Percentiles rank a stretch among this genome's conserved stretches.
Evolutionary conservation across 129 eudicot species (phyloP).

Genomic region (Lactuca sativa): DNA sequence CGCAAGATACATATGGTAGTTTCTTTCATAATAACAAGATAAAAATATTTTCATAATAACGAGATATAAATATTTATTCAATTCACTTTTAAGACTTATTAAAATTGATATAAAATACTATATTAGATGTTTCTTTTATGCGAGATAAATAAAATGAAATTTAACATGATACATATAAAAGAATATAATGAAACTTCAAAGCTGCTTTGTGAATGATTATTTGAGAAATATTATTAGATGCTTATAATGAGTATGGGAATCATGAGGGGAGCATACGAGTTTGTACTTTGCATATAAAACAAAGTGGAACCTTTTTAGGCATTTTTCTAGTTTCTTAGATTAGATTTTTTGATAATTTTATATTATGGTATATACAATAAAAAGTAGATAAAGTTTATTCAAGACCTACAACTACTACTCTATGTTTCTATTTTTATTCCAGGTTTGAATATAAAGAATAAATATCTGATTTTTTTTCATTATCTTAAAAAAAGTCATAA

Average conservation of each 20-base stretch:
- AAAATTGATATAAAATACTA: not conserved
- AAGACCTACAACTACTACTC: constrained; percentile 15
- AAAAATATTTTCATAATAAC: not conserved
- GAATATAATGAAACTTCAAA: constrained; percentile 11
- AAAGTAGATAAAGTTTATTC: constrained; percentile 10
- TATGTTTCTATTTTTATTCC: not conserved
- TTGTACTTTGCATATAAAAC: constrained; percentile 37
- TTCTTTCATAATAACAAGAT: too few relatives aligned
- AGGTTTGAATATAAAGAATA: not conserved
- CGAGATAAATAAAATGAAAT: too few relatives aligned
- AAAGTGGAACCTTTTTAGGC: constrained; percentile 38
- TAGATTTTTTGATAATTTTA: constrained; percentile 14
- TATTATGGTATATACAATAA: constrained; percentile 13
- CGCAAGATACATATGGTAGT: too few relatives aligned
- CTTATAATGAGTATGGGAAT: constrained; percentile 36
- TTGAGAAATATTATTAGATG: constrained; percentile 22
- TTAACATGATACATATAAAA: too few relatives aligned
- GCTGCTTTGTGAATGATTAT: constrained; percentile 31
- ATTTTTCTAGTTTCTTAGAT: constrained; percentile 32
- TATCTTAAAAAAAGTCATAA: too few relatives aligned
- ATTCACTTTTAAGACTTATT: not conserved
- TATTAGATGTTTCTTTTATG: not conserved
- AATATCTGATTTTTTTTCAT: too few relatives aligned
- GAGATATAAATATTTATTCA: constrained; percentile 5
- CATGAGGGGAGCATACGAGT: constrained; percentile 32